These are phyloP conservation scores for Metschnikowia aberdeeniae DNA, from an alignment of 805 yeast species.

Conservation along the genomic window DNA sequence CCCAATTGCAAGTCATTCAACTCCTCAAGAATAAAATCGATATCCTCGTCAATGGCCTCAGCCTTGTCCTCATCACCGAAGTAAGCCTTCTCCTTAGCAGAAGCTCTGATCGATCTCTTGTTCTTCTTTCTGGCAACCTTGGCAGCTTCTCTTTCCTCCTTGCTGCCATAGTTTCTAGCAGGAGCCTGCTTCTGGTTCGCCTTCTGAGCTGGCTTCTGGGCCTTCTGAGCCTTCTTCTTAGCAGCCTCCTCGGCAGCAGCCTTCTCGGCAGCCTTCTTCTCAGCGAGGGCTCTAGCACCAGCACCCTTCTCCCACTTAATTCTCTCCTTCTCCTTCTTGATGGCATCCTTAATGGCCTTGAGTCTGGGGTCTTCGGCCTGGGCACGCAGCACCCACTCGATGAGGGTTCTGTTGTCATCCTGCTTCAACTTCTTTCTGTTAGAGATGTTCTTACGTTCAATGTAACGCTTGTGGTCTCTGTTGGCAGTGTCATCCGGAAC, in stretches of 20 bases:
- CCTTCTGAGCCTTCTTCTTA: slow-evolving; percentile 70
- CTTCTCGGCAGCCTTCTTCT: slow-evolving; percentile 76
- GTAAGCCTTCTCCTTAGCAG: slow-evolving; percentile 80
- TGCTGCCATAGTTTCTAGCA: slow-evolving; percentile 41
- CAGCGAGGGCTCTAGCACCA: slow-evolving; percentile 95
- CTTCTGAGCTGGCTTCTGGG: slow-evolving; percentile 64
- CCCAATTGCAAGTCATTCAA: slow-evolving; percentile 77
- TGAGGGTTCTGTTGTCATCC: slow-evolving; percentile 89
- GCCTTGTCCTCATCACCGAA: slow-evolving; percentile 75
- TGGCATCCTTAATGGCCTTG: slow-evolving; percentile 86
- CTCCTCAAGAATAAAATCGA: slow-evolving; percentile 72
- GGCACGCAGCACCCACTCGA: slow-evolving; percentile 84
- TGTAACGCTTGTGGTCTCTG: slow-evolving; percentile 98
- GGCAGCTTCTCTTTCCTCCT: slow-evolving; percentile 88
- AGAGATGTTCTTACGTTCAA: slow-evolving; percentile 95
- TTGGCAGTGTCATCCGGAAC: slow-evolving; percentile 98
- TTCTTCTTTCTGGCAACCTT: slow-evolving; percentile 98
- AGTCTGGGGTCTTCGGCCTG: slow-evolving; percentile 92
- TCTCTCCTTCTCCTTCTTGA: slow-evolving; percentile 90
- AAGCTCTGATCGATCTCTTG: slow-evolving; percentile 78
- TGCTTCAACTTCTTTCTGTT: slow-evolving; percentile 97
- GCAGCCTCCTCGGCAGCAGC: slow-evolving; percentile 85
- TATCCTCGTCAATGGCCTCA: slow-evolving; percentile 68
- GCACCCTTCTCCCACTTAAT: slow-evolving; percentile 98
- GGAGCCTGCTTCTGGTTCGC: slow-evolving; percentile 66